Percentiles rank a stretch among this genome's conserved stretches.
These are phyloP conservation scores for Geotrichum histeridarum DNA, from an alignment of 1,139 yeast genomes.

Conservation along the genomic window DNA sequence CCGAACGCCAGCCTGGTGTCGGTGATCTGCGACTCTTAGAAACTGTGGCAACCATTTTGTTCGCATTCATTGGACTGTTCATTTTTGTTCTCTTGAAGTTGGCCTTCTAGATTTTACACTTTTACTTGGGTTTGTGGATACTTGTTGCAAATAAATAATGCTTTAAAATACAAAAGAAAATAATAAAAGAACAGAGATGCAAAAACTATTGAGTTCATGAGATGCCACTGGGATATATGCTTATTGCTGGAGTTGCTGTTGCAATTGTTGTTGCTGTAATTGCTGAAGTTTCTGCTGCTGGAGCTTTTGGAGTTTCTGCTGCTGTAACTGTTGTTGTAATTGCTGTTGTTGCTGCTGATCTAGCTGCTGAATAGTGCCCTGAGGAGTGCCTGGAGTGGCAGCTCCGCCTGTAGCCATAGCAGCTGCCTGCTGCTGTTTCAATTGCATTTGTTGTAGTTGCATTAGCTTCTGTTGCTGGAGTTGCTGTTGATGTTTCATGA, in stretches of 20 bases:
- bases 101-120: background rate
- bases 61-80: slow-evolving; percentile 19
- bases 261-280: slow-evolving; percentile 25
- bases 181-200: slow-evolving; percentile 23
- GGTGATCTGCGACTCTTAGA: slow-evolving; percentile 26
- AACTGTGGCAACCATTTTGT: slow-evolving; percentile 20
- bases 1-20: slow-evolving; percentile 18
- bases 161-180: slow-evolving; percentile 22
- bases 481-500: slow-evolving; percentile 27
- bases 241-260: slow-evolving; percentile 23
- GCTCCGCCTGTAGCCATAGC: slow-evolving; percentile 30
- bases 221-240: slow-evolving; percentile 23
- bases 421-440: slow-evolving; percentile 36
- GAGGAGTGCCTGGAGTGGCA: slow-evolving; percentile 32
- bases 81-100: slow-evolving; percentile 21
- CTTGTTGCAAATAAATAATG: too few species aligned
- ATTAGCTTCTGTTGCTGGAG: slow-evolving; percentile 10
- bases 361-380: slow-evolving; percentile 23
- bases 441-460: slow-evolving; percentile 10
- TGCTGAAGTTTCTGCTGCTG: slow-evolving; percentile 30
- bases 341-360: slow-evolving; percentile 10
- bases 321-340: slow-evolving; percentile 32
- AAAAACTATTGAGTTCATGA: slow-evolving; percentile 18
- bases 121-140: too few species aligned
- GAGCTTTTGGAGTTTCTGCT: slow-evolving; percentile 35